Base-by-base conservation (phyloP, 106 monocot species). In the Acorus gramineus region DNA sequence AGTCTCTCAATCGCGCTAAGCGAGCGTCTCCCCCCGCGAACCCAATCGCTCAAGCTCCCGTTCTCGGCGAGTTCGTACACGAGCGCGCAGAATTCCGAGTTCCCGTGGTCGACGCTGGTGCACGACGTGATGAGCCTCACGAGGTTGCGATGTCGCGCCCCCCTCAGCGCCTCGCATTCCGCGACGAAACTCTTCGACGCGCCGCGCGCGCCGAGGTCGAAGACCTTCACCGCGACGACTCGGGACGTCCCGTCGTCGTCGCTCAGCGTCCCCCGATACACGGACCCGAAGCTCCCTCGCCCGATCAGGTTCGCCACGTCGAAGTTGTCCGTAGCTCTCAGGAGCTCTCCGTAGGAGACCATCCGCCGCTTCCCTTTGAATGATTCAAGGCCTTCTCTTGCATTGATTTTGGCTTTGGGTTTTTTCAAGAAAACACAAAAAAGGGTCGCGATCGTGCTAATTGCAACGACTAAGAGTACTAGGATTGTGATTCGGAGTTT, bases 11-110 rank as follows among this genome's bases (percentile, higher is more conserved):
- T 44, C 6, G 53, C 42, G 47, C 46, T 78, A 11, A 78, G 46
- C 61, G 11, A 49, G 14, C 68, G 14, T 14, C 42, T 74, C 53
- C 56, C 45, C 6, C 70, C 69, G n/a, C 51, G 51, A 11, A 79
- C 59, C 69, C 69, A 74, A 7, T 79, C 79, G 62, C 74, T 67
- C 78, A 78, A 72, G 11, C 60, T 78, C 42, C 78, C 72, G 53
- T 72, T 67, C 8, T 55, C 42, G 72, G 72, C 61, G 53, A 72
- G 67, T 55, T 78, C 71, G 14, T 78, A 78, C 14, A 78, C 78
- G 8, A 72, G 49, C 14, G 72, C 78, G 4, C 11, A 49, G 65
- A 78, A 72, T 5, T 71, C 67, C 4, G 60, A 45, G 60, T 78
- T 78, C 1, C 47, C 55, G 28, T 45, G 52, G 52, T 78, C 66